Percentiles rank a stretch among this genome's conserved stretches.
These are phyloP conservation scores for Helminthosporium solani DNA, from an alignment of 2,329 filamentous ascomycete genomes.

Conservation along the genomic window DNA sequence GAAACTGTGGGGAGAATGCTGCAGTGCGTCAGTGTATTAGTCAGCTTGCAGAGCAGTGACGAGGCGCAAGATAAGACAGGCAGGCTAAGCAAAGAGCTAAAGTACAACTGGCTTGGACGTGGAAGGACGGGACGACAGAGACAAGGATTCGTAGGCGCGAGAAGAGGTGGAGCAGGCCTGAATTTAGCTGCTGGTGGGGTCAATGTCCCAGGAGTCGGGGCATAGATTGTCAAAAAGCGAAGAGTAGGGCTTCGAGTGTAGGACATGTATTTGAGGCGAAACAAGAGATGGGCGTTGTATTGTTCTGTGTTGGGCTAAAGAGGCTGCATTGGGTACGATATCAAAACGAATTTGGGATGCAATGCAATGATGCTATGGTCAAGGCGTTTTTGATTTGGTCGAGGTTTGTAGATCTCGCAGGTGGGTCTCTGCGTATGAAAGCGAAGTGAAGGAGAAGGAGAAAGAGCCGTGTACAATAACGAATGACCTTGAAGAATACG, in stretches of 20 bases:
- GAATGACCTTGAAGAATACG: too few relatives aligned
- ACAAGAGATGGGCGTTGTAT: not conserved
- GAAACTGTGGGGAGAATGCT: conserved; percentile 95
- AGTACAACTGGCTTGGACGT: conserved; percentile 94
- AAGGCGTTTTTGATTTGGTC: too few relatives aligned
- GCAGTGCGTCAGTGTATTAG: conserved; percentile 90
- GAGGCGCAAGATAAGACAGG: conserved; percentile 77
- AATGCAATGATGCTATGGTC: too few relatives aligned
- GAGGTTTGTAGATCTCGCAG: too few relatives aligned
- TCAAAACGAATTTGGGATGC: not conserved
- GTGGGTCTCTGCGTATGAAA: too few relatives aligned
- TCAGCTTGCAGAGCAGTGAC: conserved; percentile 71
- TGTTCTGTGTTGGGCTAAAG: not conserved
- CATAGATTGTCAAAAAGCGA: not conserved
- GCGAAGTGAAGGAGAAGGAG: too few relatives aligned
- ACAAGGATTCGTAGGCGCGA: conserved; percentile 80
- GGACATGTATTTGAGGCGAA: not conserved
- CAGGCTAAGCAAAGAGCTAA: conserved; percentile 80
- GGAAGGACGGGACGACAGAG: conserved; percentile 87
- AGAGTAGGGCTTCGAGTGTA: not conserved
- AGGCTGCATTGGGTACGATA: not conserved
- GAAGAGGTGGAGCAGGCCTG: conserved; percentile 29
- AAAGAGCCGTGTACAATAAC: too few relatives aligned
- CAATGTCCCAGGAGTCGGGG: not conserved
- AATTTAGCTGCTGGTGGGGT: conserved; percentile 6